These are phyloP conservation scores for Phialophora tarda DNA, from an alignment of 2,329 filamentous ascomycete genomes.

Conservation along the genomic window DNA sequence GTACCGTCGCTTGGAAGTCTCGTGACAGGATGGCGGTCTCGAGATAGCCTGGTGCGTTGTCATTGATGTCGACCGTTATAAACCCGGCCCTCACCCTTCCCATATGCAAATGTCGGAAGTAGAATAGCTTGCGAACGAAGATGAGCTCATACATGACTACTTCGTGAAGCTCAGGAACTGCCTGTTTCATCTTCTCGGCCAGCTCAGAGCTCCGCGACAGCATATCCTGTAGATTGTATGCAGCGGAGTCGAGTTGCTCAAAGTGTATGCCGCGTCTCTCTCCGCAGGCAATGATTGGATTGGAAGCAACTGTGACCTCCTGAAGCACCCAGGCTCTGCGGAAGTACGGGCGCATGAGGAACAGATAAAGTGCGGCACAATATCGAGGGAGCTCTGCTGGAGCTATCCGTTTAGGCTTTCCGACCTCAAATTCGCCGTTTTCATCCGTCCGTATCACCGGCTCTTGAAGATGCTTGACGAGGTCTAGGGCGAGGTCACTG, in stretches of 20 bases:
- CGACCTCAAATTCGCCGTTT: constrained; percentile 10
- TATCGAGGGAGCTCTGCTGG: constrained; percentile 18
- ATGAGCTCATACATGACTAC: not conserved
- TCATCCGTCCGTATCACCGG: constrained; percentile 7
- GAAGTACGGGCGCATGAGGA: constrained; percentile 36
- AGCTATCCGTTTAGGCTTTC: constrained; percentile 11
- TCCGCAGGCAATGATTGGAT: constrained; percentile 31
- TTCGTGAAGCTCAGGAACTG: not conserved
- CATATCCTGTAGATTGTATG: constrained; percentile 17
- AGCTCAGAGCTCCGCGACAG: constrained; percentile 3
- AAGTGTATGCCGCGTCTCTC: not conserved
- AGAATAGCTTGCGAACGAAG: constrained; percentile 19
- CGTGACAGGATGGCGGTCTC: constrained; percentile 13
- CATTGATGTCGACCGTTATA: constrained; percentile 1
- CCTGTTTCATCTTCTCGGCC: constrained; percentile 6
- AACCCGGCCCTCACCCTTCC: not conserved
- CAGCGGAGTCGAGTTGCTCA: constrained; percentile 10
- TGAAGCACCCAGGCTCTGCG: constrained; percentile 36
- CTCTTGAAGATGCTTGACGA: constrained; percentile 27
- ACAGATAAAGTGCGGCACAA: constrained; percentile 22
- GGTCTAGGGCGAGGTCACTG: constrained; percentile 23
- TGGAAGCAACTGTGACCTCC: constrained; percentile 33
- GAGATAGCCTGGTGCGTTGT: constrained; percentile 14
- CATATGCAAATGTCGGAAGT: constrained; percentile 18
- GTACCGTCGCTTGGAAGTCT: constrained; percentile 17